Conservation (phyloP, 768 basidiomycete species). For the Xerocomus spinulosus region DNA sequence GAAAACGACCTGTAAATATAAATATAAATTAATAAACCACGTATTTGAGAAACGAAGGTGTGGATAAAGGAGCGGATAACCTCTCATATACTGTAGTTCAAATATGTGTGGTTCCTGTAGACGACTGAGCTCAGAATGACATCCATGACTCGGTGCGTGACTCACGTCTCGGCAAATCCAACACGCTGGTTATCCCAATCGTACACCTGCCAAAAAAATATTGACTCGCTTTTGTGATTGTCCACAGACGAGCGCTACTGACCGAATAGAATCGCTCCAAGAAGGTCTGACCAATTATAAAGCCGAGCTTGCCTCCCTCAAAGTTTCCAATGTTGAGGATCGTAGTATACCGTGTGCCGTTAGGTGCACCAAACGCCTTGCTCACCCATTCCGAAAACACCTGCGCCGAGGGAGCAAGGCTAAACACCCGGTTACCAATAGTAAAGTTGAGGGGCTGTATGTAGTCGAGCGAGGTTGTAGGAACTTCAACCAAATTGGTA, state of each 20-base stretch:
- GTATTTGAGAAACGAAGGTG: no score
- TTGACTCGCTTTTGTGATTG: background rate
- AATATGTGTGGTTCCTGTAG: constrained; percentile 22
- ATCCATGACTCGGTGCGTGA: background rate
- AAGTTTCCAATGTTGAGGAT: constrained; percentile 1
- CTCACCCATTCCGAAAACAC: constrained; percentile 10
- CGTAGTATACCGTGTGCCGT: constrained; percentile 7
- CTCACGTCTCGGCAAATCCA: constrained; percentile 22
- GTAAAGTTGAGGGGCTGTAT: constrained; percentile 13
- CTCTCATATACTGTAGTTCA: no score
- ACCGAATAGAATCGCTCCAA: constrained; percentile 16
- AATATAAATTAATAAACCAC: no score
- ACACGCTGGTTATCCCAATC: constrained; percentile 11
- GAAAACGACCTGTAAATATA: no score
- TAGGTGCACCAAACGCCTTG: constrained; percentile 3
- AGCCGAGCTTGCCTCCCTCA: constrained; percentile 7
- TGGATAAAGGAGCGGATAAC: no score
- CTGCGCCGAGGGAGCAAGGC: constrained; percentile 13
- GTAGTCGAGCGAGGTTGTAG: constrained; percentile 2
- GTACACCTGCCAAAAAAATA: constrained; percentile 9
- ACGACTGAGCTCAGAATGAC: background rate
- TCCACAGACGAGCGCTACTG: background rate
- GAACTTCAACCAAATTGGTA: constrained; percentile 13
- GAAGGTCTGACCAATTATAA: constrained; percentile 17
- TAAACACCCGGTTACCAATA: constrained; percentile 3